Conservation (phyloP, 1,284 basidiomycete genomes). For the Clitocybe nebularis region DNA sequence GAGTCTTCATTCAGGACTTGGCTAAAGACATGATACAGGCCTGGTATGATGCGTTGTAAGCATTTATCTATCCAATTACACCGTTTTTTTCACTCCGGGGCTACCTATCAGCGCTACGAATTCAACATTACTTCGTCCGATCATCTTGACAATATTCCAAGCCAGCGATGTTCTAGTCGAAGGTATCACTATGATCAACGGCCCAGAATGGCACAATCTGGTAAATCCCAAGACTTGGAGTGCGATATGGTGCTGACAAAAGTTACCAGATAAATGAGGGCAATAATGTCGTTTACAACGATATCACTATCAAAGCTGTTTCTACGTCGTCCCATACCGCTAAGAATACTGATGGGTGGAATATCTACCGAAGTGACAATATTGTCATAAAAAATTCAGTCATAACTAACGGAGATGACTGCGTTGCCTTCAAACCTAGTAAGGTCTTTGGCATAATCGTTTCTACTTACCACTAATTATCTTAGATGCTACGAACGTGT, state of each 20-base stretch:
- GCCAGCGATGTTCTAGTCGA: conserved; percentile 52
- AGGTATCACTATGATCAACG: conserved; percentile 45
- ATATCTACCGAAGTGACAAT: conserved; percentile 55
- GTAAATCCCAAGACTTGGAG: conserved; percentile 28
- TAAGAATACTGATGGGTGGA: conserved; percentile 61
- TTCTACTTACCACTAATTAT: not conserved
- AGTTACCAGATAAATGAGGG: conserved; percentile 36
- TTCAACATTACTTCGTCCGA: conserved; percentile 53
- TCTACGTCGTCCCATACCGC: conserved; percentile 43
- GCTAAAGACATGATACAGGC: conserved; percentile 3
- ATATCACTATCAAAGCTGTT: conserved; percentile 39
- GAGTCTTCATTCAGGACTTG: conserved; percentile 2
- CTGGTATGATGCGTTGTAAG: no score
- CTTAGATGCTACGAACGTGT: conserved; percentile 49
- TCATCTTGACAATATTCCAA: conserved; percentile 57
- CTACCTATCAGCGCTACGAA: conserved; percentile 30
- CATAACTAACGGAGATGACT: conserved; percentile 62
- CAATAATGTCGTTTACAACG: conserved; percentile 44
- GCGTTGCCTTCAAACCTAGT: conserved; percentile 68
- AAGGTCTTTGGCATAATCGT: conserved; percentile 15
- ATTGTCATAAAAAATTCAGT: conserved; percentile 48
- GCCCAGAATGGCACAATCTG: conserved; percentile 49
- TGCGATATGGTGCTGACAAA: not conserved
- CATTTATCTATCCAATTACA: no score
- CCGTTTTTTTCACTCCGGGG: conserved; percentile 7